Base-by-base conservation (phyloP, 345 rosid species). In the Laguncularia racemosa region DNA sequence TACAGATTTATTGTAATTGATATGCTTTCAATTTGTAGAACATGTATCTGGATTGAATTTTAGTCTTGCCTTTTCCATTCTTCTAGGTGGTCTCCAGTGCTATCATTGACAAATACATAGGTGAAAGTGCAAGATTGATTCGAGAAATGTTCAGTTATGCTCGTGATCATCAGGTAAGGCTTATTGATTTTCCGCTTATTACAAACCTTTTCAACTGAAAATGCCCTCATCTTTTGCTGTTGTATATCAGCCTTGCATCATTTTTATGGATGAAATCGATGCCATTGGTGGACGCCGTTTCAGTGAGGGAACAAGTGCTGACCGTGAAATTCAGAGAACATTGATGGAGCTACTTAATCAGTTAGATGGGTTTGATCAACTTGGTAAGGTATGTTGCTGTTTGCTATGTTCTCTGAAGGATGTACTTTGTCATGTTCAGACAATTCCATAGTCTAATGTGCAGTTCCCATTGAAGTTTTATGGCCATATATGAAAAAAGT, bases 251-350 rank as follows among this genome's bases (percentile, higher is more conserved):
- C 99, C 99, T 20, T 93, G 99, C 73, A 93, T 89, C 68, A 93
- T 93, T 46, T 93, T 93, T 71, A 93, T 93, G 99, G 99, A 92
- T 75, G 97, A 93, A 72, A 93, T 93, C 59, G 99, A 93, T 86
- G 99, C 99, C 40, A 89, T 93, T 71, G 96, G 99, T 66, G 97
- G 99, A 43, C 95, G 97, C 60, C 97, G 99, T 66, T 89, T 89
- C 56, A 89, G 96, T 33, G 97, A 89, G 67, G 99, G 99, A 59
- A 93, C 99, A 48, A 89, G 99, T 66, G 97, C 96, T 62, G 99
- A 93, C 59, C 97, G 99, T 74, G 99, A 93, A 85, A 89, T 89
- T 55, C 99, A 93, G 66, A 85, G 99, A 81, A 89, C 99, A 19
- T 70, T 89, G 2, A 89, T 89, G 97, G 99, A 93, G 76, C 75